Evolutionary conservation across 257 asterid species (phyloP).

Genomic region (Catharanthus roseus): DNA sequence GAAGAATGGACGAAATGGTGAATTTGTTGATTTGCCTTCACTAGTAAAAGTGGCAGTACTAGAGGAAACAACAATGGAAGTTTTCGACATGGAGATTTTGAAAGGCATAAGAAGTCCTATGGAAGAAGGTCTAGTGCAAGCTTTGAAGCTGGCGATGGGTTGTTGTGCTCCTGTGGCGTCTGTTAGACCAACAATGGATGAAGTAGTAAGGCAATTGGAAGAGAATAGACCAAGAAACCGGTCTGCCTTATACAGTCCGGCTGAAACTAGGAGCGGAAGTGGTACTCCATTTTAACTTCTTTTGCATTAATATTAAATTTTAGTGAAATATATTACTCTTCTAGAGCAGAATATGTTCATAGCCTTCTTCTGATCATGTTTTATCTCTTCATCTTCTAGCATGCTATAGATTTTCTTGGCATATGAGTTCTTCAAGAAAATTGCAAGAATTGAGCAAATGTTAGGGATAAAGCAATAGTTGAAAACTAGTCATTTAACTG

Average conservation of each 20-base stretch:
- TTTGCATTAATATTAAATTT: slow-evolving; percentile 25
- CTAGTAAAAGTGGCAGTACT: slow-evolving; percentile 87
- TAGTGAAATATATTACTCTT: slow-evolving; percentile 17
- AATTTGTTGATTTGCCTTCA: slow-evolving; percentile 76
- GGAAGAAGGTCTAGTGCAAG: slow-evolving; percentile 98
- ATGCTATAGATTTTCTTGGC: slow-evolving; percentile 1
- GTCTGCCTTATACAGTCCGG: slow-evolving; percentile 94
- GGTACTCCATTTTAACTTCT: slow-evolving; percentile 76
- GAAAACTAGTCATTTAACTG: background rate
- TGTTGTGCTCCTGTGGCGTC: slow-evolving; percentile 93
- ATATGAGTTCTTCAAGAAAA: background rate
- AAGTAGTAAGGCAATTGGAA: slow-evolving; percentile 89
- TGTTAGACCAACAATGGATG: slow-evolving; percentile 89
- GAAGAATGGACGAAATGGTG: slow-evolving; percentile 59
- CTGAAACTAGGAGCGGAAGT: slow-evolving; percentile 95
- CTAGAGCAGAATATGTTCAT: slow-evolving; percentile 13
- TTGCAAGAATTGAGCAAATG: background rate
- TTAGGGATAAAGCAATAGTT: background rate
- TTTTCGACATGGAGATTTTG: slow-evolving; percentile 74
- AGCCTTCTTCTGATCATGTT: background rate
- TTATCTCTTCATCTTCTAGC: slow-evolving; percentile 7
- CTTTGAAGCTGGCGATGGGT: slow-evolving; percentile 95
- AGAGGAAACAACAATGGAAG: slow-evolving; percentile 98
- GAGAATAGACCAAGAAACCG: slow-evolving; percentile 94
- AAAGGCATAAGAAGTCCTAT: slow-evolving; percentile 79